Conservation (phyloP, 257 asterid species). For the Nemophila menziesii region DNA sequence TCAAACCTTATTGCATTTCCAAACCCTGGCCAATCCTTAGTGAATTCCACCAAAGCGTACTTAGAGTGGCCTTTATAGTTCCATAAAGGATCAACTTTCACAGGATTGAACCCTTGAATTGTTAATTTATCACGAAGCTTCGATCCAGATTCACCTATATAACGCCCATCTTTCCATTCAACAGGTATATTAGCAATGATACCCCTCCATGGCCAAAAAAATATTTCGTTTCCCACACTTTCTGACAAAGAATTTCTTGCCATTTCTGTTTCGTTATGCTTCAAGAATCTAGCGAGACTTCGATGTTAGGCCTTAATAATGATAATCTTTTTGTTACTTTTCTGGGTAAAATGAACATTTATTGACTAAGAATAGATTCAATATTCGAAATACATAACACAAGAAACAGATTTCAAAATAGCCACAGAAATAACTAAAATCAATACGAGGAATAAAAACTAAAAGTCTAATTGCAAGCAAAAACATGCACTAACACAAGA, state of each 20-base stretch:
- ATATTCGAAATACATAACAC: too few species aligned
- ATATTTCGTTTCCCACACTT: conserved; percentile 54
- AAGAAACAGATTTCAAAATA: too few species aligned
- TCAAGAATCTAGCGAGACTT: too few species aligned
- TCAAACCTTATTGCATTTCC: conserved; percentile 65
- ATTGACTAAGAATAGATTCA: too few species aligned
- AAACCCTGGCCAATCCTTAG: conserved; percentile 78
- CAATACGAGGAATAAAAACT: too few species aligned
- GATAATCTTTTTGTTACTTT: too few species aligned
- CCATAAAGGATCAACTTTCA: conserved; percentile 73
- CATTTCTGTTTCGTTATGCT: too few species aligned
- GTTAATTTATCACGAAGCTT: conserved; percentile 52
- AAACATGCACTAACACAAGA: too few species aligned
- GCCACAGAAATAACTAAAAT: too few species aligned
- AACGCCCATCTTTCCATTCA: conserved; percentile 41
- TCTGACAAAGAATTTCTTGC: conserved; percentile 39
- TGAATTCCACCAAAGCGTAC: conserved; percentile 69
- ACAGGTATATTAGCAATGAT: conserved; percentile 53
- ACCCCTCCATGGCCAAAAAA: conserved; percentile 97
- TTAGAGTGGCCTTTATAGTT: conserved; percentile 72
- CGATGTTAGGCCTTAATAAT: too few species aligned
- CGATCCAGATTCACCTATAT: conserved; percentile 73
- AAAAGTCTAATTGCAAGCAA: too few species aligned
- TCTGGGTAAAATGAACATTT: too few species aligned
- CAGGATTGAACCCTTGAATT: conserved; percentile 53